phyloP scores from a whole-genome alignment of 805 yeast genomes.

The Saturnispora quitensis region DNA sequence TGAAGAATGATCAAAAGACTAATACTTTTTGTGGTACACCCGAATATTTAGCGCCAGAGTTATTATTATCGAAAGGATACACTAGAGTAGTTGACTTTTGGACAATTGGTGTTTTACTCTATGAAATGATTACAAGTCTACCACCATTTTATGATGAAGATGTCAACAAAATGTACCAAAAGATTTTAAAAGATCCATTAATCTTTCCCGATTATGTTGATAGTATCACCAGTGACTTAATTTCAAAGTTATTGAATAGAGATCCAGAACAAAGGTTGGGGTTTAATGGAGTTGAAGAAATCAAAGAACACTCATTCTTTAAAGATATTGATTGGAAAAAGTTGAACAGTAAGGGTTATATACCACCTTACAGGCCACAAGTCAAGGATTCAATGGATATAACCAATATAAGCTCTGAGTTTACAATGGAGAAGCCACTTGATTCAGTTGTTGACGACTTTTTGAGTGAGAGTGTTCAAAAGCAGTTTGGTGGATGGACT shows the following conservation, averaged over 20 bases:
- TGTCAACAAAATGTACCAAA: constrained; percentile 85
- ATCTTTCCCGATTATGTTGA: constrained; percentile 85
- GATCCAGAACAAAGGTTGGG: constrained; percentile 80
- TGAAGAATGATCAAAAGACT: constrained; percentile 78
- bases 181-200: constrained; percentile 82
- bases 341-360: constrained; percentile 73
- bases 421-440: constrained; percentile 86
- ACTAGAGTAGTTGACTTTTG: constrained; percentile 97
- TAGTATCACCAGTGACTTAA: constrained; percentile 72
- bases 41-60: constrained; percentile 93
- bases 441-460: constrained; percentile 93
- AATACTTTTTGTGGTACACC: constrained; percentile 98
- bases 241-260: constrained; percentile 66
- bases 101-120: constrained; percentile 90
- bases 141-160: constrained; percentile 98
- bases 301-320: constrained; percentile 78
- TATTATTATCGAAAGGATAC: constrained; percentile 85
- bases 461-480: constrained; percentile 89
- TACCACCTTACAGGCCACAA: constrained; percentile 92
- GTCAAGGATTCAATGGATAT: constrained; percentile 83
- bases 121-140: constrained; percentile 93
- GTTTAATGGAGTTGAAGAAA: constrained; percentile 71
- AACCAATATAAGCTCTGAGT: constrained; percentile 85
- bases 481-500: constrained; percentile 99
- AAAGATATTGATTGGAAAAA: constrained; percentile 85